Evolutionary conservation across 805 yeast species (phyloP).

Genomic region (Kodamaea hsintzibuensis): DNA sequence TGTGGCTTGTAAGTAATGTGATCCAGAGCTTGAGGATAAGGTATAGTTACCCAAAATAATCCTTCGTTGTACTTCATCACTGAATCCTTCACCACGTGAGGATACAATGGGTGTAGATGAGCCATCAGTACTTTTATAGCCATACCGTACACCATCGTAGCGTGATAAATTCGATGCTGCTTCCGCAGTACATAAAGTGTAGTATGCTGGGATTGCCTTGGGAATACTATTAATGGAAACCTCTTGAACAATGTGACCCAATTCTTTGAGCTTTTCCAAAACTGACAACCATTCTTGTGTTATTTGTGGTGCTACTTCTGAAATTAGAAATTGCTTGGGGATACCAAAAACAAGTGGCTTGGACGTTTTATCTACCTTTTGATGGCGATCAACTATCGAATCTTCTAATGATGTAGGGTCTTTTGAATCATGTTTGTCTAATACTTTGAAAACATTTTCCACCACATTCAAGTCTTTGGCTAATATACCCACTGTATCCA

Average conservation of each 20-base stretch:
- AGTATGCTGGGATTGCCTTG: constrained; percentile 75
- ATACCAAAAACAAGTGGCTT: constrained; percentile 60
- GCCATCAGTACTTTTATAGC: constrained; percentile 39
- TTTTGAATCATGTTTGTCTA: constrained; percentile 63
- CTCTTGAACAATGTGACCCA: constrained; percentile 56
- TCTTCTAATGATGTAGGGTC: constrained; percentile 75
- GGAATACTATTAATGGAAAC: constrained; percentile 73
- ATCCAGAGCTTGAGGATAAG: constrained; percentile 70
- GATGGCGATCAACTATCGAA: neutral
- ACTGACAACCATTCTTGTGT: constrained; percentile 48
- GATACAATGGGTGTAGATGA: constrained; percentile 20
- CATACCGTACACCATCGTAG: constrained; percentile 89
- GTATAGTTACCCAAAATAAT: constrained; percentile 85
- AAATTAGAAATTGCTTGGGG: constrained; percentile 63
- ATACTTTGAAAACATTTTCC: constrained; percentile 48
- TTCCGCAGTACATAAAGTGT: constrained; percentile 87
- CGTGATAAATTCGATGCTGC: constrained; percentile 91
- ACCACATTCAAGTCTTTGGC: constrained; percentile 50
- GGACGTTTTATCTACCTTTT: neutral
- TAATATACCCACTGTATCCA: constrained; percentile 91
- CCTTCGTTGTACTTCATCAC: constrained; percentile 80
- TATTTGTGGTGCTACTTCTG: constrained; percentile 51
- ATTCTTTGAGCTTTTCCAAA: constrained; percentile 42
- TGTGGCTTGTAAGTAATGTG: constrained; percentile 78
- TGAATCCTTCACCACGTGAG: constrained; percentile 70